Conservation (phyloP, 2,329 filamentous ascomycete genomes). For the Canariomyces notabilis region DNA sequence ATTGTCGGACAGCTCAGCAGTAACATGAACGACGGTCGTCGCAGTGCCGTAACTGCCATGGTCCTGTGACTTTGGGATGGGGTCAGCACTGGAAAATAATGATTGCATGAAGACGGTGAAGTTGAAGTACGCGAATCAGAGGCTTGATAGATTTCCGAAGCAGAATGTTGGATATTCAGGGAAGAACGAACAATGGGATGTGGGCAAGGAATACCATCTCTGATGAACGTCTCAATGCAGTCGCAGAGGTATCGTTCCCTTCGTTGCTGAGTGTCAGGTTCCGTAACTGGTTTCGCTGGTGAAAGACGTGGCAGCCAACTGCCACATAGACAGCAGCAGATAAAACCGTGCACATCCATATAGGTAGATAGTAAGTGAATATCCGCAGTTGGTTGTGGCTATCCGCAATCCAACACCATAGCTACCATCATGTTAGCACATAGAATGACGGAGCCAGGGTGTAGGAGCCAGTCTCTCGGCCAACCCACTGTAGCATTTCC, state of each 20-base stretch:
- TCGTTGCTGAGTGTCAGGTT: conserved; percentile 49
- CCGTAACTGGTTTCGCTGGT: conserved; percentile 49
- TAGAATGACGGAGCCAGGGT: not conserved
- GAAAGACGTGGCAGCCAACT: conserved; percentile 57
- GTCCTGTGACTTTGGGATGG: conserved; percentile 17
- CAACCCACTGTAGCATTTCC: conserved; percentile 52
- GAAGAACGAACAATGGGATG: too few species aligned
- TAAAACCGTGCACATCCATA: conserved; percentile 54
- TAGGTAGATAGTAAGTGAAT: conserved; percentile 57
- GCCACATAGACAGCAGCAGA: conserved; percentile 52
- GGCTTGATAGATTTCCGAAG: too few species aligned
- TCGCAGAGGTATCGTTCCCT: conserved; percentile 29
- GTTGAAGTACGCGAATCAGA: not conserved
- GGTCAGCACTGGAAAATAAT: not conserved
- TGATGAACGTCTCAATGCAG: conserved; percentile 26
- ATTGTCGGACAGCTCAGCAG: conserved; percentile 27
- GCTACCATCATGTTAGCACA: conserved; percentile 32
- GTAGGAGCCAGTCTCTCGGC: not conserved
- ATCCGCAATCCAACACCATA: conserved; percentile 58
- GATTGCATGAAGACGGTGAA: not conserved
- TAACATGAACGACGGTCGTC: conserved; percentile 49
- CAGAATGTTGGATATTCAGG: too few species aligned
- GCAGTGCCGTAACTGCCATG: conserved; percentile 44
- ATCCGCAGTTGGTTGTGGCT: conserved; percentile 53
- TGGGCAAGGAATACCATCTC: conserved; percentile 33